phyloP scores from a whole-genome alignment of 192 early-diverging fungal species.

The Podila horticola region DNA sequence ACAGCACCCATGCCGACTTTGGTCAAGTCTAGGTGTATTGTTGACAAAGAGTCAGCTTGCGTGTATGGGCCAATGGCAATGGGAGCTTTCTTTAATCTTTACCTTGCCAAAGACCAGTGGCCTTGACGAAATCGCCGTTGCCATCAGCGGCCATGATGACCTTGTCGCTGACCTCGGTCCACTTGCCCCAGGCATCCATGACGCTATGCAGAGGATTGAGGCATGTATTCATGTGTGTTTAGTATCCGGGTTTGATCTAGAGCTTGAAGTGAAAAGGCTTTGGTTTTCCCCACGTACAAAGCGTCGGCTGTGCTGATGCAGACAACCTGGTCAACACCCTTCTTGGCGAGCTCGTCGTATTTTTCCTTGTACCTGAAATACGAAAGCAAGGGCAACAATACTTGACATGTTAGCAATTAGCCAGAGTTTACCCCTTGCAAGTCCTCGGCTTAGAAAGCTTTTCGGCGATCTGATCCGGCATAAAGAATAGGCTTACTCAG shows the following conservation, averaged over 20 bases:
- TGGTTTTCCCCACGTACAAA: conserved; percentile 37
- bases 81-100: not conserved
- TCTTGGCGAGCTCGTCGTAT: conserved; percentile 55
- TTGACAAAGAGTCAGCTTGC: not conserved
- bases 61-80: no score
- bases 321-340: conserved; percentile 64
- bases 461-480: not conserved
- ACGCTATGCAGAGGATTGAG: conserved; percentile 24
- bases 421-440: not conserved
- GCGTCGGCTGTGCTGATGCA: conserved; percentile 63
- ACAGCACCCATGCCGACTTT: conserved; percentile 61
- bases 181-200: conserved; percentile 70
- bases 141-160: conserved; percentile 62
- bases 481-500: conserved; percentile 48
- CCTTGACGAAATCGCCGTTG: conserved; percentile 56
- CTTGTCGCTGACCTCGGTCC: conserved; percentile 49
- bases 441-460: no score
- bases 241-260: no score
- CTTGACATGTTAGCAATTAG: not conserved
- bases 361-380: conserved; percentile 39
- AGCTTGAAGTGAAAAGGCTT: not conserved
- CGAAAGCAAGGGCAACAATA: not conserved
- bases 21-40: conserved; percentile 60
- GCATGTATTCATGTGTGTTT: no score
- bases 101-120: conserved; percentile 43